A percentile compares a stretch with the other conserved stretches of the same genome.
Conservation (phyloP, 768 basidiomycete species). For the Dictyophora rubrovolvata region DNA sequence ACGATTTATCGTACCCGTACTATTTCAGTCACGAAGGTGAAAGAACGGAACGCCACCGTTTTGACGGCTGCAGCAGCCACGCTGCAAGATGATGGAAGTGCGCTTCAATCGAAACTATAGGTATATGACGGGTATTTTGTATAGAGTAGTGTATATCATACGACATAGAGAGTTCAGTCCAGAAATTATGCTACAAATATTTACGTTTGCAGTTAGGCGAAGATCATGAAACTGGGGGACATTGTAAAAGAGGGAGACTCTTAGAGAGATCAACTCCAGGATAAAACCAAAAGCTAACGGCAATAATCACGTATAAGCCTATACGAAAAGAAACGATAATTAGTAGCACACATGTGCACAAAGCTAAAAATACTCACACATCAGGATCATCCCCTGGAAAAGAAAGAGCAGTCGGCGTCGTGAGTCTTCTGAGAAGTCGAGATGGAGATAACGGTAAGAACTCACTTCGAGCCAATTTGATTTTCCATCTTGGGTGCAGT, state of each 20-base stretch:
- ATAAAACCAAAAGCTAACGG: slow-evolving; percentile 58
- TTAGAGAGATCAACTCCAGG: slow-evolving; percentile 20
- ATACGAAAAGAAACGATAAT: background rate
- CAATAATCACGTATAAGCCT: slow-evolving; percentile 67
- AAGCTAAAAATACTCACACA: slow-evolving; percentile 36
- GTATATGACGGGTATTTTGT: background rate
- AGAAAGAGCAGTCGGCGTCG: background rate
- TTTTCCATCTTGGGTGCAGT: slow-evolving; percentile 71
- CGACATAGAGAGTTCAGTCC: too few species aligned
- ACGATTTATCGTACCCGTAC: background rate
- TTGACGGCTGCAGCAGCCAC: slow-evolving; percentile 80
- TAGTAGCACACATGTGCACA: slow-evolving; percentile 7
- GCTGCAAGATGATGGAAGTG: slow-evolving; percentile 29
- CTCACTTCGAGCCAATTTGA: slow-evolving; percentile 67
- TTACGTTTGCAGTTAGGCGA: too few species aligned
- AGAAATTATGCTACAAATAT: too few species aligned
- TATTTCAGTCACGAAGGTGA: slow-evolving; percentile 67
- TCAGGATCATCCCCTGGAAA: slow-evolving; percentile 51
- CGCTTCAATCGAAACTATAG: slow-evolving; percentile 55
- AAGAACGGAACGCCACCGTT: slow-evolving; percentile 67
- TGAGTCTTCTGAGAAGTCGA: background rate
- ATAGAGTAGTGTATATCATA: background rate
- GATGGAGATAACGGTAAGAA: background rate
- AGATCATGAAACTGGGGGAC: background rate
- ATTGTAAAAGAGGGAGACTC: background rate